These are phyloP conservation scores for Trichoderma cornu-damae DNA, from an alignment of 2,329 filamentous ascomycete genomes.

Conservation along the genomic window DNA sequence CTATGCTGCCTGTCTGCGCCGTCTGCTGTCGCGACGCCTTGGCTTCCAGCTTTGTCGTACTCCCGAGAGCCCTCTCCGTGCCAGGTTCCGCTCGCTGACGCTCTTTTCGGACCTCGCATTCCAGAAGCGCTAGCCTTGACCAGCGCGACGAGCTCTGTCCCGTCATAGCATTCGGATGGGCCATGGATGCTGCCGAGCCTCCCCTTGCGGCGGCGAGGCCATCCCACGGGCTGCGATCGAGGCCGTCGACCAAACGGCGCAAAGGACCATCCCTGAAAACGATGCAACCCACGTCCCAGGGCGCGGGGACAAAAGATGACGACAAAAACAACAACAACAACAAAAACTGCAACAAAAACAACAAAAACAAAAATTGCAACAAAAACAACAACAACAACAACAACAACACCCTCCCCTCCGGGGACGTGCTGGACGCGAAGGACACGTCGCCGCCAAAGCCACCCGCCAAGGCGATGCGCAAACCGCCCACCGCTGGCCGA, in stretches of 20 bases:
- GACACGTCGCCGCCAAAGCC: slow-evolving; percentile 17
- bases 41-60: background rate
- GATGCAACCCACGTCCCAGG: background rate
- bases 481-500: slow-evolving; percentile 27
- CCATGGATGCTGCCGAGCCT: slow-evolving; percentile 25
- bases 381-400: no score
- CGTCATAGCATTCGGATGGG: slow-evolving; percentile 16
- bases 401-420: no score
- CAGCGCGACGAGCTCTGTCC: slow-evolving; percentile 20
- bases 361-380: no score
- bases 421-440: slow-evolving; percentile 6
- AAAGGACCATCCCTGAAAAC: slow-evolving; percentile 4
- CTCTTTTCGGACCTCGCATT: background rate
- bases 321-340: no score
- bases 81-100: background rate
- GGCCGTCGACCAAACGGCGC: slow-evolving; percentile 15
- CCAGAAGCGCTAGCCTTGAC: slow-evolving; percentile 16
- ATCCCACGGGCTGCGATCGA: slow-evolving; percentile 14
- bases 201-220: slow-evolving; percentile 21
- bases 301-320: slow-evolving; percentile 8
- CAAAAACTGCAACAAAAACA: no score
- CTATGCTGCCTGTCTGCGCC: background rate
- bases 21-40: background rate
- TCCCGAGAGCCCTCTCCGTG: background rate
- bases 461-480: slow-evolving; percentile 17